Evolutionary conservation across 2,329 filamentous ascomycete species (phyloP), one percentile per base, ranked within the genome.

Genomic region (Zymoseptoria crescenta): DNA sequence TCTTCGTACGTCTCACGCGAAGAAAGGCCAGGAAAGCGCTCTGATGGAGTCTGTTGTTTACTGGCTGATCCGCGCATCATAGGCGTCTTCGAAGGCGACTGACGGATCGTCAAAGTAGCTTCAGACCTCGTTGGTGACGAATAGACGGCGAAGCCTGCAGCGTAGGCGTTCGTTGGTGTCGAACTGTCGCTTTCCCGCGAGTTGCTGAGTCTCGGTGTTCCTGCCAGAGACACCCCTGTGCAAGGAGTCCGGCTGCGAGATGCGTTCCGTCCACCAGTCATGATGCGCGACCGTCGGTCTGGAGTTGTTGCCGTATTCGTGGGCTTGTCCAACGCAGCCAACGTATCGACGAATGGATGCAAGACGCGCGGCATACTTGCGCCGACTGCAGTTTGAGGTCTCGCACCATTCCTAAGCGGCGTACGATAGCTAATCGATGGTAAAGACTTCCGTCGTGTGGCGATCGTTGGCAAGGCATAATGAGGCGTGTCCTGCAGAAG

Each of bases 391-490:
- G 69, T 72, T 6, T 54, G 59, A n/a, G 70, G 70, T 55, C 69
- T 60, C 2, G 55, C 20, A 9, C 48, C 56, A 8, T 55, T n/a
- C 49, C 56, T 57, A 19, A 60, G 27, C 27, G 63, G 57, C 21
- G 69, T 64, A 54, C 64, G 56, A 28, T 61, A 41, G 49, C 55
- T 49, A 41, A 66, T 56, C 6, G 66, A 57, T 50, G 70, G 69
- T 16, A 73, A 59, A 8, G 70, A 72, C 55, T 72, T 72, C 24
- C 70, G 69, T 41, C 70, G 64, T 19, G 69, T 72, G 2, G 72
- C 62, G 20, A 70, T 56, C 1, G 71, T 73, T 3, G 71, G 64
- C 45, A 65, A 55, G 20, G 70, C 70, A 58, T 71, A 74, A 55
- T 69, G 66, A 28, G 70, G 71, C 29, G 64, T 58, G 16, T 54